phyloP scores from a whole-genome alignment of 2,329 filamentous ascomycete genomes.

The Scedosporium boydii region DNA sequence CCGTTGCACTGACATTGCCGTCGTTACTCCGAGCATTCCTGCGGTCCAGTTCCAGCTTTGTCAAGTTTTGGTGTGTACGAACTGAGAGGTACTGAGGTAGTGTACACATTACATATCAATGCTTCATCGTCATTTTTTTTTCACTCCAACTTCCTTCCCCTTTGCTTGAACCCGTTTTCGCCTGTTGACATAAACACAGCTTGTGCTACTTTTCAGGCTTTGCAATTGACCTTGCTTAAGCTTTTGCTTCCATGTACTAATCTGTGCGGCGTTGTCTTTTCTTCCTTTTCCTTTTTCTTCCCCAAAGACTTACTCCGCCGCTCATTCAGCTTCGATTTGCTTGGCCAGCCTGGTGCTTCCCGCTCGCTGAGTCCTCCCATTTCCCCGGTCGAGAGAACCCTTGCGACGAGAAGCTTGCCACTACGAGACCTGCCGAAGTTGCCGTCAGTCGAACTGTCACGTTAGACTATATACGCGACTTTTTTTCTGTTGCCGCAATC shows the following conservation, averaged over 20 bases:
- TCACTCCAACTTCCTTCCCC: slow-evolving; percentile 8
- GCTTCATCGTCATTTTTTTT: slow-evolving; percentile 18
- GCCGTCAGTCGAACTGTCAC: neutral
- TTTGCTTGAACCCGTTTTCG: neutral
- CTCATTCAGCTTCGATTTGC: slow-evolving; percentile 24
- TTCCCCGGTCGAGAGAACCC: neutral
- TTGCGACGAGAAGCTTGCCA: neutral
- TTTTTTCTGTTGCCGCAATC: neutral
- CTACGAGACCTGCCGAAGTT: neutral
- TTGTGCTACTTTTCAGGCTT: neutral
- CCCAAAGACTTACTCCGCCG: slow-evolving; percentile 38
- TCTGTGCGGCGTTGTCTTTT: slow-evolving; percentile 5
- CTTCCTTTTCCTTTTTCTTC: slow-evolving; percentile 10
- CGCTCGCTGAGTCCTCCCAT: neutral
- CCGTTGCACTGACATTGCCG: slow-evolving; percentile 4
- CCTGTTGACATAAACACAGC: neutral
- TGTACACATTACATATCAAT: neutral
- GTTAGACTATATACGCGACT: neutral
- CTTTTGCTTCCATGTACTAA: neutral
- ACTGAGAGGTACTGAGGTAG: neutral
- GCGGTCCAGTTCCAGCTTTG: neutral
- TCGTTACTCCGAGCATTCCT: neutral
- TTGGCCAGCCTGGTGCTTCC: slow-evolving; percentile 1
- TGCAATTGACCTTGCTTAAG: neutral
- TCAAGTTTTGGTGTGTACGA: neutral